phyloP scores from a whole-genome alignment of 163 green algal species.

The Smithsoniella earleae region DNA sequence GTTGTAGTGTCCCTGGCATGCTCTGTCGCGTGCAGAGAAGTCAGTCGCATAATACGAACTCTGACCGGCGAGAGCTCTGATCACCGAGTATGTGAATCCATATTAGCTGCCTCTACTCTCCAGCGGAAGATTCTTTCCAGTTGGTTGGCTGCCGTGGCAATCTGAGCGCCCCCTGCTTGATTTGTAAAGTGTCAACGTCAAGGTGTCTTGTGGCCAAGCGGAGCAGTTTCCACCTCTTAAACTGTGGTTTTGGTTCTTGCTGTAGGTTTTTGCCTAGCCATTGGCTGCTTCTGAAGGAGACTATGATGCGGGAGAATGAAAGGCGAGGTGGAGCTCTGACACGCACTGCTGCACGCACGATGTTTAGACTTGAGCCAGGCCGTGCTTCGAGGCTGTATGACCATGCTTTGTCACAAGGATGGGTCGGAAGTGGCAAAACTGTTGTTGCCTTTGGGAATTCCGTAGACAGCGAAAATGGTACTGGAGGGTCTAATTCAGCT shows the following conservation, averaged over 20 bases:
- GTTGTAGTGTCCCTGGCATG: background rate
- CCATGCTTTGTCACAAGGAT: background rate
- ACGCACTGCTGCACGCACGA: conserved; percentile 40
- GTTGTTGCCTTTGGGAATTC: background rate
- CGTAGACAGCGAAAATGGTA: background rate
- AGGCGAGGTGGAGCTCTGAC: conserved; percentile 32
- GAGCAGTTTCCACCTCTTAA: too few relatives aligned
- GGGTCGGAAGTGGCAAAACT: background rate
- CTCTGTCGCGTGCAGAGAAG: conserved; percentile 17
- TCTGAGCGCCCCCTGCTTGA: too few relatives aligned
- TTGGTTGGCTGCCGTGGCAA: too few relatives aligned
- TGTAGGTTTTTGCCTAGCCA: conserved; percentile 39
- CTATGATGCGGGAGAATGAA: conserved; percentile 51
- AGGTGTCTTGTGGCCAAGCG: background rate
- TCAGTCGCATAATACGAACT: background rate
- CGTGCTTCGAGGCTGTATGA: conserved; percentile 52
- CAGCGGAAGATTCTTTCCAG: background rate
- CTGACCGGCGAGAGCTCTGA: too few relatives aligned
- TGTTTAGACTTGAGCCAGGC: conserved; percentile 54
- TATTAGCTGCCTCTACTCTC: background rate
- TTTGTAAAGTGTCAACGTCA: background rate
- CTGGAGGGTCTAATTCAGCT: background rate
- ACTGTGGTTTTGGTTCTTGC: background rate
- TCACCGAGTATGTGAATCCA: too few relatives aligned
- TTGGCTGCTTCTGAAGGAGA: conserved; percentile 78